Conservation (phyloP, 176 grass and related monocot species). For the Musa acuminata region DNA sequence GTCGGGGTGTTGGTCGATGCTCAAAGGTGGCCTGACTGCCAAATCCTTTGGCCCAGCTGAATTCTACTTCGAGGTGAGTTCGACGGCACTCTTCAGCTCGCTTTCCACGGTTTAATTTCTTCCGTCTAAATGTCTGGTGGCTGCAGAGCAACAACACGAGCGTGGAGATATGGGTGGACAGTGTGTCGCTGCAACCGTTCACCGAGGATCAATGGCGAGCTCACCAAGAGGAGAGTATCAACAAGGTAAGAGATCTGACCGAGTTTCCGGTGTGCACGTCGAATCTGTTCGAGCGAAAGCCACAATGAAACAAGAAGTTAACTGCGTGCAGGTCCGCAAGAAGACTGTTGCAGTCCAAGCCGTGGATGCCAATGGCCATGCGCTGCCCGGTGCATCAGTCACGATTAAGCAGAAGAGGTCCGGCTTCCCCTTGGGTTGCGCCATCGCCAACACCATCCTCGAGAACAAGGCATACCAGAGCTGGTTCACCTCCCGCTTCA, state of each 20-base stretch:
- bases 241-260: constrained; percentile 18
- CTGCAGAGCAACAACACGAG: constrained; percentile 50
- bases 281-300: too few species aligned
- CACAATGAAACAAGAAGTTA: background rate
- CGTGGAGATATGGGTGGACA: constrained; percentile 77
- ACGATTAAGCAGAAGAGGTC: constrained; percentile 31
- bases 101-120: background rate
- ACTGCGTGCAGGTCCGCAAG: constrained; percentile 17
- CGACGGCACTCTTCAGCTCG: background rate
- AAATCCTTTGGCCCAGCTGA: too few species aligned
- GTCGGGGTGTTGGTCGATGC: too few species aligned
- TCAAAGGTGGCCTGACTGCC: too few species aligned
- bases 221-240: constrained; percentile 47
- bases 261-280: too few species aligned
- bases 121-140: background rate
- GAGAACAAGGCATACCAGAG: constrained; percentile 41
- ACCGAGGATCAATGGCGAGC: constrained; percentile 54
- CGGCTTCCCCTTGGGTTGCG: constrained; percentile 63
- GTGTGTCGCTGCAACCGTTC: constrained; percentile 72
- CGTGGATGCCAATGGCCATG: constrained; percentile 32
- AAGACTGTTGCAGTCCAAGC: constrained; percentile 30
- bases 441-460: constrained; percentile 58
- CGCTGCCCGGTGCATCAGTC: constrained; percentile 39
- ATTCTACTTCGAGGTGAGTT: constrained; percentile 55
- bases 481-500: constrained; percentile 85